These are phyloP conservation scores for Pisolithus albus DNA, from an alignment of 768 basidiomycete genomes.

Conservation along the genomic window DNA sequence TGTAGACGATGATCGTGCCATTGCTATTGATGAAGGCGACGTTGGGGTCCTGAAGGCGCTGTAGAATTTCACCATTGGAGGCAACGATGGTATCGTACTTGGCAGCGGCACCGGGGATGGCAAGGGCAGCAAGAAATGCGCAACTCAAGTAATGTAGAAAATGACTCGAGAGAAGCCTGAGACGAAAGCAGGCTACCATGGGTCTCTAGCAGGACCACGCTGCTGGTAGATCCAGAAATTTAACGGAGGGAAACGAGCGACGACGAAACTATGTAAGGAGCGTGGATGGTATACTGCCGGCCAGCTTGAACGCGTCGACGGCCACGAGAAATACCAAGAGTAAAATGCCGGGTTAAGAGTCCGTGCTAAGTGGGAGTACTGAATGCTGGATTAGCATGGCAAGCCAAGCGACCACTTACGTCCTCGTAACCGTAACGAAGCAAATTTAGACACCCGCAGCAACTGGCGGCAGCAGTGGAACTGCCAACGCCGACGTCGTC, in stretches of 20 bases:
- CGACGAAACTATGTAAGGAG: slow-evolving; percentile 7
- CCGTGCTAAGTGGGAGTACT: neutral
- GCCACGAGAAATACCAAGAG: neutral
- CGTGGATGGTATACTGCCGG: slow-evolving; percentile 1
- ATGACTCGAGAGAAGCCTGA: slow-evolving; percentile 2
- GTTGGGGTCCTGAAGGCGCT: slow-evolving; percentile 23
- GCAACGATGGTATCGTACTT: neutral
- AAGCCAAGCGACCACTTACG: slow-evolving; percentile 1
- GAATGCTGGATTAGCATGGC: neutral
- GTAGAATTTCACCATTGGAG: slow-evolving; percentile 10
- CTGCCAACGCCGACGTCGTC: neutral
- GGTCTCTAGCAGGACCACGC: slow-evolving; percentile 14
- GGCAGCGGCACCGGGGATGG: slow-evolving; percentile 7
- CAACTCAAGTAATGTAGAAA: slow-evolving; percentile 12
- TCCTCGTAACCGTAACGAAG: neutral
- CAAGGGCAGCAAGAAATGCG: slow-evolving; percentile 7
- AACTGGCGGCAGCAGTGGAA: neutral
- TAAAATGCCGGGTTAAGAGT: neutral
- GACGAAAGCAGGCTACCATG: slow-evolving; percentile 22
- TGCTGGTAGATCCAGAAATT: slow-evolving; percentile 1
- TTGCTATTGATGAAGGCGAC: slow-evolving; percentile 18
- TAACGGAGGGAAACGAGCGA: slow-evolving; percentile 8
- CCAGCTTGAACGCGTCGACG: neutral
- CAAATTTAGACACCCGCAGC: neutral
- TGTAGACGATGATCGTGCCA: slow-evolving; percentile 40